Percentiles rank a stretch among this genome's conserved stretches.
These are phyloP conservation scores for Dipteronia dyeriana DNA, from an alignment of 345 rosid species.

Conservation along the genomic window DNA sequence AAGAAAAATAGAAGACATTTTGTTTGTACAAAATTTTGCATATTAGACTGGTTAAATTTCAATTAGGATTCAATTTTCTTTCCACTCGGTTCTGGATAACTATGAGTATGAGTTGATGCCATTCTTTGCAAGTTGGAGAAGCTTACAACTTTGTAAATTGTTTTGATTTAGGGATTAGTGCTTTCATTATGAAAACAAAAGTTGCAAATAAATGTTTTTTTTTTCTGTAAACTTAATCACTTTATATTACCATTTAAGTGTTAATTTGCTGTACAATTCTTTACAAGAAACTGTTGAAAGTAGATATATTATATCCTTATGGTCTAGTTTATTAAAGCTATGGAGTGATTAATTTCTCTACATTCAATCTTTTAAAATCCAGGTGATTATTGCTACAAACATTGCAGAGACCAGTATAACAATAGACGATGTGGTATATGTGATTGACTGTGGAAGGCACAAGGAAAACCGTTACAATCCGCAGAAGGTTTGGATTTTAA, in stretches of 20 bases:
- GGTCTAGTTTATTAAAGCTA: not conserved
- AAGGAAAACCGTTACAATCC: conserved; percentile 94
- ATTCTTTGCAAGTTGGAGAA: not conserved
- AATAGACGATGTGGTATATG: conserved; percentile 91
- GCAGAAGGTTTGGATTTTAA: conserved; percentile 59
- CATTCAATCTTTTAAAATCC: conserved; percentile 23
- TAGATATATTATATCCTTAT: not conserved
- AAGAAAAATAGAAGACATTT: not conserved
- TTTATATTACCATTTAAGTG: not conserved
- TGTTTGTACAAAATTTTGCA: not conserved
- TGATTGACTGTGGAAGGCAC: conserved; percentile 91
- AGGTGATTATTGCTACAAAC: conserved; percentile 90
- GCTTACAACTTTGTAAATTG: not conserved
- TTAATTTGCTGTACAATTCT: not conserved
- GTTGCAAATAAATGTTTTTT: not conserved
- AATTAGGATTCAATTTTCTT: not conserved
- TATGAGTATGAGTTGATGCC: not conserved
- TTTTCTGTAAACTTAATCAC: not conserved
- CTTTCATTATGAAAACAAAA: not conserved
- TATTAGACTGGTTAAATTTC: not conserved
- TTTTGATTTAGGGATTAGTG: not conserved
- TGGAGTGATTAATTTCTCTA: conserved; percentile 4
- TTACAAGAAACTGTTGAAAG: not conserved
- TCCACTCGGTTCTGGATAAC: not conserved
- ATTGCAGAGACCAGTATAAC: conserved; percentile 95